Evolutionary conservation across 2,329 filamentous ascomycete species (phyloP), one percentile per base, ranked within the genome.

Genomic region (Cladosporium sp.): DNA sequence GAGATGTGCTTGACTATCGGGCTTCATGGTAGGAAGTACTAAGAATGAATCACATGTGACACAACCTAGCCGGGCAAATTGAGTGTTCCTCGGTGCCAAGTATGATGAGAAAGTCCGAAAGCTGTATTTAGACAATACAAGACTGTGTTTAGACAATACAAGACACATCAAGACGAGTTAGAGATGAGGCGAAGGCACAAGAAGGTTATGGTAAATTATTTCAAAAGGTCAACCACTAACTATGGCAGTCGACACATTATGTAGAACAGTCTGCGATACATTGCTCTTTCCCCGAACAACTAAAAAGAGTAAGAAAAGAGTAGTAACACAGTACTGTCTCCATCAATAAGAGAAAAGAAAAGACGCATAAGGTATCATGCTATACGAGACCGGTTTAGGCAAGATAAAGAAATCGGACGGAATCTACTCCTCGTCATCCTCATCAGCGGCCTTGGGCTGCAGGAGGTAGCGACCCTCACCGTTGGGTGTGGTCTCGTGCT

Each of bases 401-500:
- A 50, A 34, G 39, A 34, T 44, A 50, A 28, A 25, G 28, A 36
- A 50, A 32, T 32, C 28, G 44, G 37, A 34, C 19, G 24, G 28
- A 28, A 59, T 70, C 69, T 73, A 78, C 61, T 79, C 77, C 53
- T 80, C 78, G 44, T 79, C 77, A 56, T 77, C 77, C 62, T 79
- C 77, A 37, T 77, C 74, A 19, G 64, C 63, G 9, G 72, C 72
- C 70, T 77, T 78, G 45, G 73, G 69, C 44, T 71, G 73, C 60
- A 80, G 68, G 47, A 74, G 66, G 68, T 75, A 81, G 55, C 77
- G 70, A 63, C 71, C 71, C 51, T 70, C 71, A 49, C 69, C 70
- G 62, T 76, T 67, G 65, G 77, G 77, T 65, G 83, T 80, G 51
- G 67, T 71, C 69, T 83, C 80, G 71, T 85, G 82, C 73, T 82